Conservation (phyloP, 495 filamentous ascomycete species). For the Xylaria acuta region DNA sequence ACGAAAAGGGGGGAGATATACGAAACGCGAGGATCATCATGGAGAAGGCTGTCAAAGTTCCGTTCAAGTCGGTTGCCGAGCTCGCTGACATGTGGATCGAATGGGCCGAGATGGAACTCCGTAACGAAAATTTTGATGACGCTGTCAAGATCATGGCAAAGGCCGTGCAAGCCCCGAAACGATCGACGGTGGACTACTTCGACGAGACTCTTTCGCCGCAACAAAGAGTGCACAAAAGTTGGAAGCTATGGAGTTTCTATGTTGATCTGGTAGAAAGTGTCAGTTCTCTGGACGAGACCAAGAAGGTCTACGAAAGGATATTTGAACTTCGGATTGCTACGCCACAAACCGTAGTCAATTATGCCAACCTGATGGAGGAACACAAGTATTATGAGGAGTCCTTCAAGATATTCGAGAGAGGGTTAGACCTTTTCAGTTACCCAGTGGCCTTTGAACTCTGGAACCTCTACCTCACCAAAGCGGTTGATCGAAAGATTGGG, state of each 20-base stretch:
- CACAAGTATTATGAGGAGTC: conserved; percentile 96
- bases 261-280: conserved; percentile 98
- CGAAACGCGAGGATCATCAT: conserved; percentile 87
- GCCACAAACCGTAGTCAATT: conserved; percentile 98
- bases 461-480: conserved; percentile 98
- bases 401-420: conserved; percentile 97
- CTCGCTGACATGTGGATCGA: conserved; percentile 98
- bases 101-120: conserved; percentile 97
- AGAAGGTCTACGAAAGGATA: conserved; percentile 93
- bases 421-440: conserved; percentile 95
- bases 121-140: conserved; percentile 93
- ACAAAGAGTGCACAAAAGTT: conserved; percentile 97
- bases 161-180: conserved; percentile 92
- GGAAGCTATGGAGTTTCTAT: conserved; percentile 99
- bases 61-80: conserved; percentile 93
- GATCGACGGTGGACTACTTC: conserved; percentile 96
- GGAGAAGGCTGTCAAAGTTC: conserved; percentile 97
- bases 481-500: conserved; percentile 90
- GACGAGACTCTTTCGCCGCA: conserved; percentile 94
- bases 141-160: conserved; percentile 97
- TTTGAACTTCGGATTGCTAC: conserved; percentile 98
- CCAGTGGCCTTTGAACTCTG: conserved; percentile 98
- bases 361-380: conserved; percentile 94
- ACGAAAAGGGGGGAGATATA: conserved; percentile 88
- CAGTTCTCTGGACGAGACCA: conserved; percentile 87